Evolutionary conservation across 192 early-diverging fungal genomes (phyloP), one percentile per base, ranked within the genome.

Genomic region (Chytriomyces sp.): DNA sequence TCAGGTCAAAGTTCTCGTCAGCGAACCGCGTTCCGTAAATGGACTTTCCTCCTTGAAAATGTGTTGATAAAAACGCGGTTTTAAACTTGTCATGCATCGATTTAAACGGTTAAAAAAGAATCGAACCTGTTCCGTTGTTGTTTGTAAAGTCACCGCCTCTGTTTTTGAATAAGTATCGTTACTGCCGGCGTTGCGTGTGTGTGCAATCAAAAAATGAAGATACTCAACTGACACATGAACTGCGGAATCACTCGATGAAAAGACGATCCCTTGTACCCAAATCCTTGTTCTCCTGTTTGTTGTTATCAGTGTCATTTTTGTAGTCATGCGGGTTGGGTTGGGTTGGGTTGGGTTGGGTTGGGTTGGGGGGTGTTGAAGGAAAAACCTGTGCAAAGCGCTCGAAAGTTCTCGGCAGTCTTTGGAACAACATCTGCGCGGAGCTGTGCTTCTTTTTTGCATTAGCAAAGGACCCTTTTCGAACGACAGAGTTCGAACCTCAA

Each of bases 161-260:
- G 35, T 35, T 82, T 93, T 35, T 4, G 4, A 35, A 4, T 35
- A 4, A 4, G 35, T 35, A 35, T 0, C 35, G 35, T 35, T 35
- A 35, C 1, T 35, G 35, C 91, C 91, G 24, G 46, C 9, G 8
- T 13, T 13, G 13, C 0, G 1, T 16, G 24, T n/a, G 68, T 50
- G 11, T n/a, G 50, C 2, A 69, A 69, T 18, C n/a, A 18, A 44
- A 35, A 69, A 3, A 69, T 43, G 11, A 35, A 28, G 35, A 1
- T 4, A 35, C 35, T 35, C 35, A 35, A 35, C 44, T 94, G 92
- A 81, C 83, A 81, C 87, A 88, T 86, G 83, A 88, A 88, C 62
- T 76, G 59, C n/a, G 84, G 91, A 82, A 96, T 96, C 71, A 95
- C 87, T 78, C 95, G 92, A 89, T 96, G 95, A 91, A 96, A 96